Percentiles rank a stretch among this genome's conserved stretches.
phyloP scores from a whole-genome alignment of 2,329 filamentous ascomycete species.

The Parafenestella ontariensis region DNA sequence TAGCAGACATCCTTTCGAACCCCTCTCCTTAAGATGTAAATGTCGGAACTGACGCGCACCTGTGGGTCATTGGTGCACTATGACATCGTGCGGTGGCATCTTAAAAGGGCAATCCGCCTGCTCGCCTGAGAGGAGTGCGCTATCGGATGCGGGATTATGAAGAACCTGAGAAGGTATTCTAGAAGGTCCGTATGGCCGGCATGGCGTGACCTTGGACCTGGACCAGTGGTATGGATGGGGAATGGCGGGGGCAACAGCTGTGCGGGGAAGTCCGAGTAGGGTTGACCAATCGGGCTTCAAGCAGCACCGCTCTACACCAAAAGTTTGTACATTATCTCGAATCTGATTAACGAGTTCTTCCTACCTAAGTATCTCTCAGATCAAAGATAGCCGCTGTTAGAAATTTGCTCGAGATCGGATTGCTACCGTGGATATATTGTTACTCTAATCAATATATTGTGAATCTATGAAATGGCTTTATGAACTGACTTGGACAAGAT shows the following conservation, averaged over 20 bases:
- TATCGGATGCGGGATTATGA: conserved; percentile 5
- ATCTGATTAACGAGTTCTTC: too few species aligned
- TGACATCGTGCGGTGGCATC: background rate
- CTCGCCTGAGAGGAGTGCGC: conserved; percentile 7
- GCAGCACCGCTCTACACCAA: background rate
- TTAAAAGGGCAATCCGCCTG: conserved; percentile 2
- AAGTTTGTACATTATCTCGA: too few species aligned
- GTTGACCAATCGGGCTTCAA: conserved; percentile 3
- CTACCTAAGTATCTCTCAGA: too few species aligned
- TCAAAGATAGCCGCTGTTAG: too few species aligned
- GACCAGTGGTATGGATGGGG: conserved; percentile 3
- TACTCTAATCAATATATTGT: too few species aligned
- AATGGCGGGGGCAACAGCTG: background rate
- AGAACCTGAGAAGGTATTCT: conserved; percentile 1
- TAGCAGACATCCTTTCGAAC: conserved; percentile 28
- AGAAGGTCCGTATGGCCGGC: conserved; percentile 10
- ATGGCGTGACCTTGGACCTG: conserved; percentile 4
- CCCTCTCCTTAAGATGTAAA: background rate
- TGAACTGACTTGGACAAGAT: background rate
- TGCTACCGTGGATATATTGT: background rate
- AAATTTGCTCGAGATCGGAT: too few species aligned
- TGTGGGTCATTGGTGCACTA: background rate
- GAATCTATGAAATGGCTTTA: too few species aligned
- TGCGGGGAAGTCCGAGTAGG: background rate
- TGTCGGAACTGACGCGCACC: background rate